Evolutionary conservation across 1,284 basidiomycete species (phyloP), one percentile per base, ranked within the genome.

Genomic region (Heterobasidion irregulare): DNA sequence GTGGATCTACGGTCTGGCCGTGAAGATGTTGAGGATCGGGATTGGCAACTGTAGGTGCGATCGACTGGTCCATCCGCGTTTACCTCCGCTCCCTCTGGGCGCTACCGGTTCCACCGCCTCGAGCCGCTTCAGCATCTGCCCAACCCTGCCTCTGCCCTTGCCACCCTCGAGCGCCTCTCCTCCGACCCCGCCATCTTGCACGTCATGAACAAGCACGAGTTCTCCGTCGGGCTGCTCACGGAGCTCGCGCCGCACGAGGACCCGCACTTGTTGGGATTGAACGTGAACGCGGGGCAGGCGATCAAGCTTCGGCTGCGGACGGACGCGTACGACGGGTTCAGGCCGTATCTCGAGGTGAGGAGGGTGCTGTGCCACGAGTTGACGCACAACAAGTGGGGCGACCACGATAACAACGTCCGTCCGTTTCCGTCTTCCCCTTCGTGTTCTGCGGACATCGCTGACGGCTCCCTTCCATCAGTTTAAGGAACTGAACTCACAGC

Each of bases 181-280:
- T 71, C 77, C n/a, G 87, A 90, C 62, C 79, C 82, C 8, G 86
- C 84, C 0, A 84, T 89, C 51, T 70, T 68, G 16, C 79, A 86
- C 62, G 65, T 90, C 57, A 89, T 90, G 87, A 76, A 75, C 59
- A 73, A 71, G 57, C 84, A 90, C 66, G 66, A 77, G 54, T 83
- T 87, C 60, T 72, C 79, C 2, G 83, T 90, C 4, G 81, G 82
- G 0, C 59, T 84, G 5, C 72, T 89, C 26, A 88, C 85, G 0
- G 86, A 90, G 67, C 78, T 90, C 43, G 85, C 86, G 34, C 86
- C 86, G 0, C 85, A 86, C 58, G 85, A 89, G 64, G 77, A 86
- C 55, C 86, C 88, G 0, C 71, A 80, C 16, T 68, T 90, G 9
- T 75, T 89, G 6, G 89, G 89, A 0, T 72, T 89, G 47, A 91